Percentiles rank a stretch among this genome's conserved stretches.
Evolutionary conservation across 495 filamentous ascomycete genomes (phyloP).

Genomic region (Trichoderma virens): DNA sequence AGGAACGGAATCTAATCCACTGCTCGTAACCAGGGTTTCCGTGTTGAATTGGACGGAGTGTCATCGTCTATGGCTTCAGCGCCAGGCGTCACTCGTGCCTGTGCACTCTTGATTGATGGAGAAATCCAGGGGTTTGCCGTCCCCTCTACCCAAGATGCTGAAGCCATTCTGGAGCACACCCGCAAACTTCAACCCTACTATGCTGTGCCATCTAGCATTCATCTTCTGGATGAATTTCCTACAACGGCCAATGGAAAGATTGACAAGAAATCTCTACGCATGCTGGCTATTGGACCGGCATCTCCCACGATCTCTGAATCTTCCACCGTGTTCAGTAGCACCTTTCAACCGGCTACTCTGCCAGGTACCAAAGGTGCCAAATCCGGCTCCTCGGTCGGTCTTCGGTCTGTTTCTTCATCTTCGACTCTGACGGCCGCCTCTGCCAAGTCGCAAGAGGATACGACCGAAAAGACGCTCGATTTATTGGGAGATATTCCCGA

Average conservation of each 20-base stretch:
- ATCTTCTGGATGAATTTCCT: conserved; percentile 20
- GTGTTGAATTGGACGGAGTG: conserved; percentile 34
- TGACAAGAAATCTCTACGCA: conserved; percentile 25
- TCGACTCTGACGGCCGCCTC: conserved; percentile 18
- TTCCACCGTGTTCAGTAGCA: not conserved
- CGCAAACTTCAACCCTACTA: conserved; percentile 27
- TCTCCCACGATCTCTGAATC: not conserved
- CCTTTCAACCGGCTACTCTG: not conserved
- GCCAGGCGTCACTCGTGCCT: conserved; percentile 24
- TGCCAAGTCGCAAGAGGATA: conserved; percentile 17
- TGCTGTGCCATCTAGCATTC: conserved; percentile 23
- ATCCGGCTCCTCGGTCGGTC: not conserved
- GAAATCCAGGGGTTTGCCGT: conserved; percentile 28
- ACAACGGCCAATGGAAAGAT: conserved; percentile 33
- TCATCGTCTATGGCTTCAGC: conserved; percentile 23
- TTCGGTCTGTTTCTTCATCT: not conserved
- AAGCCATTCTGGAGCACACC: conserved; percentile 15
- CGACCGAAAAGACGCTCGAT: conserved; percentile 3
- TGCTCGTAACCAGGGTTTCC: conserved; percentile 20
- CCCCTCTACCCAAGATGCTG: conserved; percentile 12
- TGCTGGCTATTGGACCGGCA: conserved; percentile 13
- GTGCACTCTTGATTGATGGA: conserved; percentile 24
- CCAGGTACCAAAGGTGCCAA: not conserved
- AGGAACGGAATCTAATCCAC: not conserved
- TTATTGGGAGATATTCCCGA: not conserved